Evolutionary conservation across 345 rosid species (phyloP).

Genomic region (Pseudoturritis turrita): DNA sequence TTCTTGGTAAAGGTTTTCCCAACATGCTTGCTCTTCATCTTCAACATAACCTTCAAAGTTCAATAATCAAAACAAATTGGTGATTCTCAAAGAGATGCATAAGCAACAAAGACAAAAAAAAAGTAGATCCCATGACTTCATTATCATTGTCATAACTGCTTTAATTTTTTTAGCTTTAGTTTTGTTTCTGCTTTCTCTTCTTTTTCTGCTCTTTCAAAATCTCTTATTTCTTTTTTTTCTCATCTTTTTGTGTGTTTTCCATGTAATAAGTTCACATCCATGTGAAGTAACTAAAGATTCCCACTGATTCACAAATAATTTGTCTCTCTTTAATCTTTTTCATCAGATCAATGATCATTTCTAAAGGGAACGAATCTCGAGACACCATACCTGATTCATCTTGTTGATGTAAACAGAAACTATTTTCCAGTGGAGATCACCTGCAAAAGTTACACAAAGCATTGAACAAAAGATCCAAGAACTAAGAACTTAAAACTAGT

Average conservation of each 20-base stretch:
- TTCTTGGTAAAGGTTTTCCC: constrained; percentile 97
- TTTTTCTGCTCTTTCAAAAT: constrained; percentile 25
- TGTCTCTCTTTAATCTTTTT: constrained; percentile 28
- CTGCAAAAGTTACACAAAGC: constrained; percentile 43
- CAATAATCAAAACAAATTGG: neutral
- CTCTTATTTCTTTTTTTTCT: neutral
- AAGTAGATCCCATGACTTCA: constrained; percentile 30
- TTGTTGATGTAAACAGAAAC: constrained; percentile 90
- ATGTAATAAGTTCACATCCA: constrained; percentile 29
- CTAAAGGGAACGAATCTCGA: constrained; percentile 18
- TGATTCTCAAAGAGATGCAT: constrained; percentile 7
- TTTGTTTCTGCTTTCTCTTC: constrained; percentile 33
- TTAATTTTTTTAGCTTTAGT: constrained; percentile 19
- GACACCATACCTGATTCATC: constrained; percentile 65
- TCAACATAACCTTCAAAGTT: constrained; percentile 74
- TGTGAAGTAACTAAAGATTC: constrained; percentile 32
- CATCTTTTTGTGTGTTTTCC: constrained; percentile 18
- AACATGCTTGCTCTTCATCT: constrained; percentile 98
- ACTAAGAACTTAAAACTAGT: neutral
- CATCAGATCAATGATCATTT: constrained; percentile 31
- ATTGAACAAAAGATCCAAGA: neutral
- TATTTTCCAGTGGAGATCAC: constrained; percentile 95
- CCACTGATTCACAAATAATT: constrained; percentile 35
- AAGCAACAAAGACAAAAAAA: constrained; percentile 22
- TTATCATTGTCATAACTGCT: constrained; percentile 13